Evolutionary conservation across 1,139 yeast genomes (phyloP), one percentile per base, ranked within the genome.

Genomic region (Arxiozyma slooffiae): DNA sequence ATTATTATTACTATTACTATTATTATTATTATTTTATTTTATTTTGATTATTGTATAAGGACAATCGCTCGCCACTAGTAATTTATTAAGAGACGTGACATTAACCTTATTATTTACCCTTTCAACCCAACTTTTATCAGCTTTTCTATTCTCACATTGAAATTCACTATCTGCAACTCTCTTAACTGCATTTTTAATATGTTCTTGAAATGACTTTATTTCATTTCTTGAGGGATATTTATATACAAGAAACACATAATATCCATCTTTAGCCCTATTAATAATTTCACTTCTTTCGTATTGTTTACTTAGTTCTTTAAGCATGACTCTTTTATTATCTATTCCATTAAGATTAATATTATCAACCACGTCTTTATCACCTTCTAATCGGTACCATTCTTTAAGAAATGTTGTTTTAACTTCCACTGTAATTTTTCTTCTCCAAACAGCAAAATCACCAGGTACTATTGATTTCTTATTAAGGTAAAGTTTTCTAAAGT

Each of bases 141-240:
- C 39, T 22, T 40, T 36, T 5, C 34, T 41, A 4, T 14, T 41
- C 22, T 37, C 44, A 49, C 21, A 24, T 44, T 53, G 50, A 23
- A 59, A 47, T 20, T 42, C 36, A 14, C 30, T 20, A 1, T 52
- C 52, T 20, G 65, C 62, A 1, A 74, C 69, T 21, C 48, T 58
- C 14, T 55, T 46, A 7, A 78, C 56, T 20, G 75, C 71, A 7
- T 50, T 49, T 17, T 55, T 53, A 2, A 79, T 62, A 30, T 66
- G 60, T 1, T 53, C 40, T n/a, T 66, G 57, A 20, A 78, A 66
- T 23, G 59, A 56, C 1, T 57, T 51, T 46, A 64, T 51, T 20
- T 76, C 78, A 1, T 57, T 54, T 0, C 60, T 59, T 0, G 67
- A 66, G 0, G 85, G 83, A 4, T 73, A 70, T 16, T 67, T 57